Base-by-base conservation (phyloP, 306 rosid genomes). In the Arachis hypogaea region DNA sequence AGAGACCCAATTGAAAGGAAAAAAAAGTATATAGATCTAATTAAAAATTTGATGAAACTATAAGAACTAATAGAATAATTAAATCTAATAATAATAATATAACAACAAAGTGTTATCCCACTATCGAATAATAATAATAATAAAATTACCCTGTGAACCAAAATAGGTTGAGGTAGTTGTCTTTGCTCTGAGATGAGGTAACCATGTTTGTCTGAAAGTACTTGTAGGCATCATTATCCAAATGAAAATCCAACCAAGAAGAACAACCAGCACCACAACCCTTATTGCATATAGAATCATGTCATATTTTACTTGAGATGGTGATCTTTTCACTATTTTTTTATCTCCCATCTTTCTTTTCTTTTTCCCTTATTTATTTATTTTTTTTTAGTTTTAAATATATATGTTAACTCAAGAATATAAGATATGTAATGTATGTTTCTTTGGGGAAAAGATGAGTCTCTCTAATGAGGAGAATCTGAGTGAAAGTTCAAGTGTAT, bases 191-290 rank as follows among this genome's bases (percentile, higher is more conserved):
- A 82, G 44, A 3, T 11, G 47, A 11, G 74, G 79, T n/a, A 6
- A 14, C 93, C 90, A 91, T 5, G 0, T 59, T 7, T 44, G 38
- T 61, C 8, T 59, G 14, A 40, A 91, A 9, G 83, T 80, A 66
- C 75, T 55, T 42, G 90, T 86, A 18, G 97, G 94, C 71, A 44
- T 74, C 79, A 88, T 72, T 16, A 86, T 59, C 90, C 92, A 88
- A 54, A 83, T 44, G 43, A 85, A 43, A 78, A 84, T 11, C 69
- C 72, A 74, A 22, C 94, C 94, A 77, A 83, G 6, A 45, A 85
- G 80, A 69, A 91, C 55, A 10, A 74, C 5, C 54, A 82, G 1
- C 49, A 74, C 30, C 38, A 85, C n/a, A 7, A 86, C 47, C 88
- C 72, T 76, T 50, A 88, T 78, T 62, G 81, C 82, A 36, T 12